Percentiles rank a stretch among this genome's conserved stretches.
These are phyloP conservation scores for Peniophora sp. DNA, from an alignment of 1,284 basidiomycete genomes.

Conservation along the genomic window DNA sequence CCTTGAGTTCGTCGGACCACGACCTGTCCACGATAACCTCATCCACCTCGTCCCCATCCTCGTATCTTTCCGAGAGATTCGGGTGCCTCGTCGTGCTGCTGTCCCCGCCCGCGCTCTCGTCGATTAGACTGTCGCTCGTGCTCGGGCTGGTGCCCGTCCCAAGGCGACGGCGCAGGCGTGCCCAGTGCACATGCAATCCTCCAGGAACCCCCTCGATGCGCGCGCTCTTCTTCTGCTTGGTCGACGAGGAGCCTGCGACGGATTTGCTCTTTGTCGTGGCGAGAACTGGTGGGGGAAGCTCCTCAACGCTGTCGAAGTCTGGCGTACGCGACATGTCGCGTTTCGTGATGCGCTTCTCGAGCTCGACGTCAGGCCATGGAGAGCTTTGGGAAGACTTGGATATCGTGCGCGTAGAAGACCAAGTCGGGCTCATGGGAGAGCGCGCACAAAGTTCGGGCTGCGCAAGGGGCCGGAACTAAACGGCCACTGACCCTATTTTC, in stretches of 20 bases:
- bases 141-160: conserved; percentile 34
- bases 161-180: conserved; percentile 33
- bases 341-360: too few species aligned
- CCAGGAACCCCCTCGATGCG: conserved; percentile 20
- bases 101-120: conserved; percentile 30
- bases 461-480: too few species aligned
- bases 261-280: not conserved
- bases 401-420: too few species aligned
- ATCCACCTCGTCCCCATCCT: conserved; percentile 40
- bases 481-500: too few species aligned
- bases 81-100: not conserved
- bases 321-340: too few species aligned
- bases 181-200: conserved; percentile 32
- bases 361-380: too few species aligned
- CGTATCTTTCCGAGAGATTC: conserved; percentile 5
- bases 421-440: too few species aligned
- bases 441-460: too few species aligned
- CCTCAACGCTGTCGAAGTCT: not conserved
- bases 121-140: conserved; percentile 30
- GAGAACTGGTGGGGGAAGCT: conserved; percentile 9
- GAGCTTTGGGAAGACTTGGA: too few species aligned
- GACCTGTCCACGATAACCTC: conserved; percentile 66
- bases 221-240: conserved; percentile 21
- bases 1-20: conserved; percentile 53
- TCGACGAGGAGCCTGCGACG: conserved; percentile 3